A percentile compares a stretch with the other conserved stretches of the same genome.
These are phyloP conservation scores for Epichloe sylvatica DNA, from an alignment of 2,329 filamentous ascomycete species.

Conservation along the genomic window DNA sequence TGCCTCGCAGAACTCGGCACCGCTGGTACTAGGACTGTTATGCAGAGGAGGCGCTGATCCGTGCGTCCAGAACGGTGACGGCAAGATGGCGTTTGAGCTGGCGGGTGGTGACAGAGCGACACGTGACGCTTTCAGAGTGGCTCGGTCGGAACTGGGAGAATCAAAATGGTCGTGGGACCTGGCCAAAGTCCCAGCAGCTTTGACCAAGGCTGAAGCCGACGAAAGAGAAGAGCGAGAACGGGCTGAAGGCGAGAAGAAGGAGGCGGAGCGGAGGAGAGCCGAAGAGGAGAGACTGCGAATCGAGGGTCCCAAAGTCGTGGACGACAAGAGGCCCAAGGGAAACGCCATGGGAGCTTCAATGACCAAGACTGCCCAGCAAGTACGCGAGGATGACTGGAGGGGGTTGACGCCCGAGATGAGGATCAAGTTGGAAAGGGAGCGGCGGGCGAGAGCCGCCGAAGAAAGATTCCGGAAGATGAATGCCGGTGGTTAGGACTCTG, in stretches of 20 bases:
- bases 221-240: slow-evolving; percentile 56
- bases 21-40: slow-evolving; percentile 65
- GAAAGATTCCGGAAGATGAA: slow-evolving; percentile 60
- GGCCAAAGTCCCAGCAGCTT: slow-evolving; percentile 55
- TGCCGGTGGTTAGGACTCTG: slow-evolving; percentile 8
- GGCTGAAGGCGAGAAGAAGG: slow-evolving; percentile 51
- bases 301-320: slow-evolving; percentile 47
- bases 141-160: slow-evolving; percentile 70
- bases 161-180: slow-evolving; percentile 62
- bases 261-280: slow-evolving; percentile 53
- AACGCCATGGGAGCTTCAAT: slow-evolving; percentile 38
- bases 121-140: slow-evolving; percentile 81
- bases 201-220: slow-evolving; percentile 60
- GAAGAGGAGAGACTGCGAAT: slow-evolving; percentile 60
- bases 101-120: slow-evolving; percentile 75
- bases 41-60: slow-evolving; percentile 64
- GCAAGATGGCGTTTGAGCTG: slow-evolving; percentile 77
- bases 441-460: slow-evolving; percentile 81
- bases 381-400: slow-evolving; percentile 67
- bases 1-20: slow-evolving; percentile 63
- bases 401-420: slow-evolving; percentile 82
- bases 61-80: slow-evolving; percentile 53
- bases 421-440: slow-evolving; percentile 70
- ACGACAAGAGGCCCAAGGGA: slow-evolving; percentile 34
- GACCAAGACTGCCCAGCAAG: slow-evolving; percentile 65